Evolutionary conservation across 116 monocot genomes (phyloP).

Genomic region (Phalaenopsis hybrid): DNA sequence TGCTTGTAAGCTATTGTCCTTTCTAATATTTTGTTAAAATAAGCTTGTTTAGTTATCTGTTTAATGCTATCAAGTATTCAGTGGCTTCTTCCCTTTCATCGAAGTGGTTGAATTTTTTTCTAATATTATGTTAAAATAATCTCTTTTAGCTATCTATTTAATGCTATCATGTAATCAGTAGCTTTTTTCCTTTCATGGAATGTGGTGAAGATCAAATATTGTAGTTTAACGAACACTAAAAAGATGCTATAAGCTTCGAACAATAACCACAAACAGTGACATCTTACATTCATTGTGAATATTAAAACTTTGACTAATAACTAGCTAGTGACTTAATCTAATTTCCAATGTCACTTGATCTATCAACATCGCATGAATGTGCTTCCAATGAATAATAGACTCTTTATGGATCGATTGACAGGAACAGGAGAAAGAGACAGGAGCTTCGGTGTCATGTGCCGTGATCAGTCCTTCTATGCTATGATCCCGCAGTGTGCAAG

Average conservation of each 20-base stretch:
- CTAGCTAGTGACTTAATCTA: background rate
- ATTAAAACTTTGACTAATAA: background rate
- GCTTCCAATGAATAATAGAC: background rate
- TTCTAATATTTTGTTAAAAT: background rate
- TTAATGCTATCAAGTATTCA: background rate
- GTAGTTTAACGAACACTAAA: background rate
- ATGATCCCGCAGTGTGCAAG: no score
- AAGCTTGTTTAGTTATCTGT: background rate
- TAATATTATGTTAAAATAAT: background rate
- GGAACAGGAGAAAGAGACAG: no score
- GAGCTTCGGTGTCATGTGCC: no score
- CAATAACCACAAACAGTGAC: no score
- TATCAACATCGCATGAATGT: background rate
- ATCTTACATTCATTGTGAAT: no score
- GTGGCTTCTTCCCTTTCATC: background rate
- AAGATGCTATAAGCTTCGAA: no score
- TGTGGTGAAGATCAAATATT: background rate
- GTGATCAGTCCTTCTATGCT: no score
- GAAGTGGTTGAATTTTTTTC: slow-evolving; percentile 70
- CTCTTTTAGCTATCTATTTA: background rate
- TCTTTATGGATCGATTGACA: no score
- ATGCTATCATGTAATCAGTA: background rate
- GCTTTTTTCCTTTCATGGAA: background rate
- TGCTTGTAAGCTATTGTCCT: slow-evolving; percentile 67
- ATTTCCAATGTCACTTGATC: background rate